Evolutionary conservation across 306 rosid genomes (phyloP).

Genomic region (Rosa chinensis): DNA sequence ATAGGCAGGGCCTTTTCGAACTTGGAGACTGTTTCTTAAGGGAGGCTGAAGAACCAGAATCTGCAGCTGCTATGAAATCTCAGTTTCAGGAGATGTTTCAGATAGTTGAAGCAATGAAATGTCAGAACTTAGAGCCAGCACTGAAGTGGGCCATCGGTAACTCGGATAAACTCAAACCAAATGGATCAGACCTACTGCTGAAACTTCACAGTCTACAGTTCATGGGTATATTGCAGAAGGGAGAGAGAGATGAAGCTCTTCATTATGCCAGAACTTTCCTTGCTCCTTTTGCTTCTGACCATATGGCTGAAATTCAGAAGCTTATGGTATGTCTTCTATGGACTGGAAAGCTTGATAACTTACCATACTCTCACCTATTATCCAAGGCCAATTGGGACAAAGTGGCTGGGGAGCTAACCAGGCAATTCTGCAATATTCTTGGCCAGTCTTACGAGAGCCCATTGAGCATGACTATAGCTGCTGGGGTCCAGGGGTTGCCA

Average conservation of each 20-base stretch:
- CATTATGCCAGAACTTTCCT: slow-evolving; percentile 65
- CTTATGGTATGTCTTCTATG: slow-evolving; percentile 76
- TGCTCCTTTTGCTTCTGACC: slow-evolving; percentile 53
- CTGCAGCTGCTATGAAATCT: slow-evolving; percentile 56
- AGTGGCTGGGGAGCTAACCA: slow-evolving; percentile 63
- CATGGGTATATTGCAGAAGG: slow-evolving; percentile 59
- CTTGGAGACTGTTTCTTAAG: slow-evolving; percentile 67
- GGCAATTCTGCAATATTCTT: slow-evolving; percentile 84
- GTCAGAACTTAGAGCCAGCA: slow-evolving; percentile 71
- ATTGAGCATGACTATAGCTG: slow-evolving; percentile 71
- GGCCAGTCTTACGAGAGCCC: slow-evolving; percentile 84
- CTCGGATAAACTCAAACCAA: slow-evolving; percentile 58
- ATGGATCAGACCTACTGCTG: slow-evolving; percentile 70
- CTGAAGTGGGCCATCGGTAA: slow-evolving; percentile 71
- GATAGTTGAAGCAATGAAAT: slow-evolving; percentile 73
- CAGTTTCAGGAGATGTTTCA: slow-evolving; percentile 75
- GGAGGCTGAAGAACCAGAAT: slow-evolving; percentile 63
- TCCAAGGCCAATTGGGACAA: slow-evolving; percentile 70
- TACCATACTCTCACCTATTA: slow-evolving; percentile 63
- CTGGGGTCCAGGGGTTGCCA: slow-evolving; percentile 80
- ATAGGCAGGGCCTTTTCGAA: slow-evolving; percentile 77
- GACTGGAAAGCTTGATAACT: slow-evolving; percentile 74
- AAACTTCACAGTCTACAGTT: slow-evolving; percentile 76
- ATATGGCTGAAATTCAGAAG: slow-evolving; percentile 70
- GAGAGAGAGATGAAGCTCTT: slow-evolving; percentile 63